Base-by-base conservation (phyloP, 768 basidiomycete genomes). In the Tricholomella constricta region DNA sequence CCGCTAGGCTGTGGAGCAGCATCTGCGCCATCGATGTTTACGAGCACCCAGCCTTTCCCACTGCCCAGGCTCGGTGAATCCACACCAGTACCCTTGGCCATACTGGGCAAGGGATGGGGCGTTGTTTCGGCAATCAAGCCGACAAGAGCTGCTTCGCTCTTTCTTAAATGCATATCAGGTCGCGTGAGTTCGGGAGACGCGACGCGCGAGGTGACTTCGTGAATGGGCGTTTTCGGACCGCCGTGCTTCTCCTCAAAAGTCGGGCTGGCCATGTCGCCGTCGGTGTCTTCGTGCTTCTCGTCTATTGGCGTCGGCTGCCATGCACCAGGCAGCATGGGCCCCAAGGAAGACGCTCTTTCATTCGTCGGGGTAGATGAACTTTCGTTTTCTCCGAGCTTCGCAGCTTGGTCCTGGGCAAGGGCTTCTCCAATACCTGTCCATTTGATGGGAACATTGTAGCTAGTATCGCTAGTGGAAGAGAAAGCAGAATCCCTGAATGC, bases 401-500 rank as follows among this genome's bases (percentile, higher is more conserved):
- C 45, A 31, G 59, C 55, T 29, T 48, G 43, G 6, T 45, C 34
- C 7, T 48, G 43, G 8, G 41, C 44, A 12, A 26, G 20, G 6
- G 65, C 58, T 22, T 50, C 49, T 19, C 38, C 53, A 0, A 20
- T 43, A 4, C 85, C 86, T 5, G 80, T 80, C 85, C 85, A 88
- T 48, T 81, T 79, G 46, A 85, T 81, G 3, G 85, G 82, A 36
- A 82, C 72, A 27, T 87, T 79, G 14, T 68, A 69, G 47, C 72
- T 78, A 47, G 68, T 67, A 32, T 72, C 79, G 44, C 72, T 79
- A 44, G 66, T 74, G 35, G 68, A 68, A 15, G 86, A 85, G 59
- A 86, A 77, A 5, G 76, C 78, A 25, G 88, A 88, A 61, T 88
- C 86, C 42, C 88, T 78, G 67, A 88, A 89, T 25, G 79, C 78